Base-by-base conservation (phyloP, 1,284 basidiomycete genomes). In the Cryptococcus sp. region DNA sequence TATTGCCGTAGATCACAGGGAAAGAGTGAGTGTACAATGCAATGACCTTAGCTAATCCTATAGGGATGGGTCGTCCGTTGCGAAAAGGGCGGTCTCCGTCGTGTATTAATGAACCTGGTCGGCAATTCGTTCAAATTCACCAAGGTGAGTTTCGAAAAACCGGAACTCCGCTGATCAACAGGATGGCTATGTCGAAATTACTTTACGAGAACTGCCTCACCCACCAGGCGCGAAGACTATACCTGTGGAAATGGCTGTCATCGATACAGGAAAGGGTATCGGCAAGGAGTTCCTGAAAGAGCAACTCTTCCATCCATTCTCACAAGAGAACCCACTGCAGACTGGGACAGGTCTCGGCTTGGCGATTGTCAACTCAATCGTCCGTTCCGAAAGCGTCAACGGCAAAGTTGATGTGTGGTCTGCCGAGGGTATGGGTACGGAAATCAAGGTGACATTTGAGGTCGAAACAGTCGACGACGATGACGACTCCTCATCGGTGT, bases 71-170 rank as follows among this genome's bases (percentile, higher is more conserved):
- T 83, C 17, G 82, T 96, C 39, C 87, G 87, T 64, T 94, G 91
- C 76, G 94, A 98, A 78, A 92, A 89, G 67, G 93, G 91, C 42
- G 94, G 94, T 20, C 88, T 97, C 59, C 86, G 94, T 27, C 85
- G 94, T 42, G 87, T 97, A 15, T 76, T 97, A 64, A 96, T 97
- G 92, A 98, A 98, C 74, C 78, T 98, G 41, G 92, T 97, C 67
- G 92, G 91, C 38, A 97, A 97, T 75, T 93, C 92, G 69, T 81
- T 95, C 65, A 96, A 96, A 78, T 96, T 95, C 74, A 94, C 92
- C 44, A 82, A 85, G 54, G 89, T 89, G 19, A 50, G 70, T 58
- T 38, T 25, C 81, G 53, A 20, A 23, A 48, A 50, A 42, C 51
- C 39, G 58, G 52, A 47, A 44, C 46, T 50, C 19, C 25, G 5